phyloP scores from a whole-genome alignment of 139 green algal species.

The Coelastrella sp. region DNA sequence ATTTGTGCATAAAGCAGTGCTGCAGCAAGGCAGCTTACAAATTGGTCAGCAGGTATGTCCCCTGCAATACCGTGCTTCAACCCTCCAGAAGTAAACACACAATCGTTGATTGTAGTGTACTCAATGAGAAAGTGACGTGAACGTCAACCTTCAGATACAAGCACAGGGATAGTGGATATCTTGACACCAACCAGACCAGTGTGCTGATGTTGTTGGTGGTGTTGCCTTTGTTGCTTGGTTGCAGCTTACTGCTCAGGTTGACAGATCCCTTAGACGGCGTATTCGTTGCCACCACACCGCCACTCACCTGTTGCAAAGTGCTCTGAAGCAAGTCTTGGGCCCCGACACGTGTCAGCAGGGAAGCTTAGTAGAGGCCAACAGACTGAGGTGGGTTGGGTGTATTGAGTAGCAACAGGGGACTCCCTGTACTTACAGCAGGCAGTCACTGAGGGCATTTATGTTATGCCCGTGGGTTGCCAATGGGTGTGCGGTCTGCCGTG shows the following conservation, averaged over 20 bases:
- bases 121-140: no score
- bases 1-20: slow-evolving; percentile 77
- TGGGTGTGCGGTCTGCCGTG: no score
- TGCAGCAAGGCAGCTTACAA: slow-evolving; percentile 60
- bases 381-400: slow-evolving; percentile 72
- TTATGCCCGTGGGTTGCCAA: no score
- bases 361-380: slow-evolving; percentile 78
- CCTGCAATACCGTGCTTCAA: no score
- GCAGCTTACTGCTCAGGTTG: slow-evolving; percentile 75
- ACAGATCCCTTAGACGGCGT: slow-evolving; percentile 60
- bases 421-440: no score
- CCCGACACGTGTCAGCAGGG: slow-evolving; percentile 89
- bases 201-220: not conserved
- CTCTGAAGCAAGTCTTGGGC: slow-evolving; percentile 87
- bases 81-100: no score
- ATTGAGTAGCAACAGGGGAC: no score
- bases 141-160: no score
- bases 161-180: no score
- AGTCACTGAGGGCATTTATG: no score
- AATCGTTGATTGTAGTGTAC: no score
- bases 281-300: slow-evolving; percentile 86
- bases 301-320: slow-evolving; percentile 91
- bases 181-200: no score
- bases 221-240: not conserved
- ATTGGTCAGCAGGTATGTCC: slow-evolving; percentile 62